phyloP scores from a whole-genome alignment of 73 alveolate species.

The Tetrahymena borealis region DNA sequence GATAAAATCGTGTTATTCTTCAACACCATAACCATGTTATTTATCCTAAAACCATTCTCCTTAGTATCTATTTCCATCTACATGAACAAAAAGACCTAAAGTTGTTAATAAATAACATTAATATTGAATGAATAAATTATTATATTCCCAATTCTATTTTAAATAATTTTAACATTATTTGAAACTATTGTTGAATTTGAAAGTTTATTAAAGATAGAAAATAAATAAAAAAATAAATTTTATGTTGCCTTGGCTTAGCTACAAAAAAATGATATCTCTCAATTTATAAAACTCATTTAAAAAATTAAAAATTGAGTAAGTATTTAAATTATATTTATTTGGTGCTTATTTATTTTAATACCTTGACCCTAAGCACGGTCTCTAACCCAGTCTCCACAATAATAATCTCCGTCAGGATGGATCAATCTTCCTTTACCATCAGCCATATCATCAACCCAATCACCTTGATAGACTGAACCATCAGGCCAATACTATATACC shows the following conservation, averaged over 20 bases:
- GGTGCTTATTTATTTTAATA: neutral
- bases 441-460: constrained; percentile 51
- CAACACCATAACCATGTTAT: constrained; percentile 42
- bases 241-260: no score
- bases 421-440: constrained; percentile 79
- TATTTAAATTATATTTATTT: no score
- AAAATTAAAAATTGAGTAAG: no score
- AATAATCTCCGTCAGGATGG: constrained; percentile 62
- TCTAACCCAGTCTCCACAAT: constrained; percentile 68
- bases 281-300: no score
- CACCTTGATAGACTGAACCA: constrained; percentile 34
- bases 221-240: no score
- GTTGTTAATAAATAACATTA: no score
- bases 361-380: constrained; percentile 16
- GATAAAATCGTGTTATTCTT: constrained; percentile 5
- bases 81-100: constrained; percentile 24
- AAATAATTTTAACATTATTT: no score
- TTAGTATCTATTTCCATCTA: constrained; percentile 21
- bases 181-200: no score
- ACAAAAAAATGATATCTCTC: no score
- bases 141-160: no score
- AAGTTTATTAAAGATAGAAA: no score
- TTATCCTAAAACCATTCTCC: constrained; percentile 46
- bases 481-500: constrained; percentile 24
- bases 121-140: no score